Percentiles rank a stretch among this genome's conserved stretches.
Evolutionary conservation across 2,329 filamentous ascomycete species (phyloP).

Genomic region (Juglanconis sp.): DNA sequence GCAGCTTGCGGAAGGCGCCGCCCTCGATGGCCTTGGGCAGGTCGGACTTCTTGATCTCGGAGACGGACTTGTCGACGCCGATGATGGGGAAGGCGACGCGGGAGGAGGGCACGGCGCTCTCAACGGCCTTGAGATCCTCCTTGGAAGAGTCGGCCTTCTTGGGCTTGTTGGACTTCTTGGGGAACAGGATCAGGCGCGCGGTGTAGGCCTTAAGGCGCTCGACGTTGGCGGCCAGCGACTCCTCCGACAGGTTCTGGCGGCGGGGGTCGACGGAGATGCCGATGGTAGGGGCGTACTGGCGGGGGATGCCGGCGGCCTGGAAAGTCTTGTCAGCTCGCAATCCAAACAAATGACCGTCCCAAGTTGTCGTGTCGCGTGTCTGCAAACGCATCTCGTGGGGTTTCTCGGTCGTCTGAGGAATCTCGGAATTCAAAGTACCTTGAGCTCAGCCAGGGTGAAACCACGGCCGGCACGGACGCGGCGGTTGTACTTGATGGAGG

Average conservation of each 20-base stretch:
- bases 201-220: conserved; percentile 97
- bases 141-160: conserved; percentile 89
- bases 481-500: conserved; percentile 98
- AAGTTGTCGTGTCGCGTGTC: neutral
- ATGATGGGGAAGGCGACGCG: conserved; percentile 68
- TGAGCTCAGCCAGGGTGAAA: conserved; percentile 96
- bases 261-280: conserved; percentile 96
- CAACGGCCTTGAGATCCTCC: conserved; percentile 67
- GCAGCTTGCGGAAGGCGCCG: conserved; percentile 83
- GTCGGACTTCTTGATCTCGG: conserved; percentile 78
- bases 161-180: conserved; percentile 87
- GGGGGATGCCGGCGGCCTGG: conserved; percentile 91
- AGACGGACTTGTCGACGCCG: conserved; percentile 62
- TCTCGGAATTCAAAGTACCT: conserved; percentile 62
- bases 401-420: neutral
- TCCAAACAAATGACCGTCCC: neutral
- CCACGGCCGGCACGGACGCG: conserved; percentile 93
- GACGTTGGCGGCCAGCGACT: conserved; percentile 92
- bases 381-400: neutral
- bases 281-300: conserved; percentile 90
- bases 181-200: conserved; percentile 94
- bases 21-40: conserved; percentile 73
- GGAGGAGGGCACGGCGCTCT: conserved; percentile 51
- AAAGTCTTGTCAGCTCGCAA: neutral
- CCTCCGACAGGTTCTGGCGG: conserved; percentile 95